phyloP scores from a whole-genome alignment of 768 basidiomycete genomes.

The Dentipellis sp. region DNA sequence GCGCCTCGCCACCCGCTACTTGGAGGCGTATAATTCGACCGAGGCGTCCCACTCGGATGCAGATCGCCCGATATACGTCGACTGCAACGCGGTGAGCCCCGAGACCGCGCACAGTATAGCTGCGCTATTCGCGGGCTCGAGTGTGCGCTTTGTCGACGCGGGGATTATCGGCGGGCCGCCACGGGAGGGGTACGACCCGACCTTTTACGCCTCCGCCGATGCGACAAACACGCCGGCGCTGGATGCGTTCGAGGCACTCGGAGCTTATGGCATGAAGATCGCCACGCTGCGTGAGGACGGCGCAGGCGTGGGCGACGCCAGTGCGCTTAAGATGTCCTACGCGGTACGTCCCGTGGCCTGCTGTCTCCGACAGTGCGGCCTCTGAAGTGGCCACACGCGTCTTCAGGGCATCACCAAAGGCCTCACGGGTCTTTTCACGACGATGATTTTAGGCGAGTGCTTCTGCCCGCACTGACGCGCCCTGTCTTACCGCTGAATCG shows the following conservation, averaged over 20 bases:
- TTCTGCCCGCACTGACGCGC: background rate
- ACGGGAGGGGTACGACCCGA: conserved; percentile 36
- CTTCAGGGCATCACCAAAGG: conserved; percentile 49
- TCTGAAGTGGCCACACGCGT: background rate
- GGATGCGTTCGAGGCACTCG: conserved; percentile 31
- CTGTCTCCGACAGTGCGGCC: background rate
- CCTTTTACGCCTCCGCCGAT: conserved; percentile 43
- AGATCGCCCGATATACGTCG: conserved; percentile 31
- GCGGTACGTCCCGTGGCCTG: conserved; percentile 29
- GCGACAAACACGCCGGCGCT: conserved; percentile 23
- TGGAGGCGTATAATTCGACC: conserved; percentile 18
- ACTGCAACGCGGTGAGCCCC: conserved; percentile 53
- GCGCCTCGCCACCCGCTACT: conserved; percentile 32
- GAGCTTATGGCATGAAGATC: conserved; percentile 36
- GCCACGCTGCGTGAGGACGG: conserved; percentile 37
- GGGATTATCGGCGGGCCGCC: conserved; percentile 52
- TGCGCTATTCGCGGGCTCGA: conserved; percentile 29
- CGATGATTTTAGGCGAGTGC: conserved; percentile 43
- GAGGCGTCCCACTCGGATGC: background rate
- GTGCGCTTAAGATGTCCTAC: conserved; percentile 58
- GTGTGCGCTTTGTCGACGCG: conserved; percentile 42
- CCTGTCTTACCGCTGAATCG: background rate
- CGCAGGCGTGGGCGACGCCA: conserved; percentile 45
- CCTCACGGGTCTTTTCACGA: conserved; percentile 38
- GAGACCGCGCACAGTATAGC: conserved; percentile 40